Conservation (phyloP, 306 rosid genomes). For the Aeschynomene evenia region DNA sequence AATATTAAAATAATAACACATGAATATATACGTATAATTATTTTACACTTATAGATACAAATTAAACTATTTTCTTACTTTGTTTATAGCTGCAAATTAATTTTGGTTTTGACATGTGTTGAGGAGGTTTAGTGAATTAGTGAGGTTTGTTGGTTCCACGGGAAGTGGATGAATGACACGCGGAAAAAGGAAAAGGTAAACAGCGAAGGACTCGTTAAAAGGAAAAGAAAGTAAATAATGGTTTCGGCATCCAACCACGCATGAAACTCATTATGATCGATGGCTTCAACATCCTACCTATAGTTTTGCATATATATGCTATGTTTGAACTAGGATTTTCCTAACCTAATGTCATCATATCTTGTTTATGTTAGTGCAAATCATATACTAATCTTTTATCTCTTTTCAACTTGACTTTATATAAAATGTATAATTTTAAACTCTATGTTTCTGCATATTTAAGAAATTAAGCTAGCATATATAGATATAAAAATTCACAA, state of each 20-base stretch:
- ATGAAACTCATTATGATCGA: conserved; percentile 24
- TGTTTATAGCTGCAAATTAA: neutral
- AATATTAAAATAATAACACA: no score
- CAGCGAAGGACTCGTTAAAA: neutral
- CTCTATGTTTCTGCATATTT: no score
- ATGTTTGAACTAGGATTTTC: neutral
- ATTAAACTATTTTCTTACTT: no score
- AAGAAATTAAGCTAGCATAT: no score
- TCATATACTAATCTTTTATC: no score
- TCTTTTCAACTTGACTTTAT: no score
- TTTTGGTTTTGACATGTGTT: neutral
- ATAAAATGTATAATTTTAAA: no score
- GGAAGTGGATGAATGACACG: conserved; percentile 17
- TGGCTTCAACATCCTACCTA: neutral
- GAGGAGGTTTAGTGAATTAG: no score
- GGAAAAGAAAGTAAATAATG: neutral
- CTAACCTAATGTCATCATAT: neutral
- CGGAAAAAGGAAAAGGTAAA: conserved; percentile 3
- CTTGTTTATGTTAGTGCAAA: no score
- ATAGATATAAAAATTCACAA: no score
- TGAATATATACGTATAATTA: no score
- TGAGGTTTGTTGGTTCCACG: conserved; percentile 32
- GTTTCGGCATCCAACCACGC: conserved; percentile 21
- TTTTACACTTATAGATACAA: no score
- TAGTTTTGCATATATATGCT: neutral